Base-by-base conservation (phyloP, 176 grass and related monocot genomes). In the Phragmites australis region DNA sequence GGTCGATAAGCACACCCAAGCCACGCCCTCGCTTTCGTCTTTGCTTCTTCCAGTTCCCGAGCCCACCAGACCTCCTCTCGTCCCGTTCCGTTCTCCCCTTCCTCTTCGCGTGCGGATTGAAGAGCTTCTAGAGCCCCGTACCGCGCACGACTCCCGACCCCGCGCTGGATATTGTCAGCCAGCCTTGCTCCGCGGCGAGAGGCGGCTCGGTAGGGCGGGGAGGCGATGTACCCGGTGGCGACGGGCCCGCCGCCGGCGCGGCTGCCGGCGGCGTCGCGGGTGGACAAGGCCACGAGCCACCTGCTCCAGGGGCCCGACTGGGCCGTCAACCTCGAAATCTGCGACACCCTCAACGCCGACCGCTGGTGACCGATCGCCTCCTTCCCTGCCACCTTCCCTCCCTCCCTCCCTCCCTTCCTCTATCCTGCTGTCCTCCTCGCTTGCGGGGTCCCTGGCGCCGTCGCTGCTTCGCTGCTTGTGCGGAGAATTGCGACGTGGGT, bases 241-340 rank as follows among this genome's bases (percentile, higher is more conserved):
- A 50, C 72, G 72, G 88, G 72, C 6, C 41, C 41, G 56, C 64
- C 72, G 72, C 41, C 77, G 37, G 79, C 72, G 63, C 64, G 77
- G 87, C 39, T 44, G 29, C 56, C 94, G 75, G 89, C 85, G 75
- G 59, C 94, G 65, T 79, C 87, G 23, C 27, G 89, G 82, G 89
- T 97, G 34, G 94, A 97, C 82, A 97, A 97, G 85, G 94, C 94
- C n/a, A 97, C 91, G 50, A 94, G 89, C 86, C 91, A 88, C 72
- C 91, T 94, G 69, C 85, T 97, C 70, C 90, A 82, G 83, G 87
- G 94, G 6, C 85, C 94, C 29, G 94, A 97, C 90, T 97, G 94
- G 94, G 91, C 91, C 82, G 44, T 97, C 85, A 97, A 97, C 78
- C 81, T 97, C 83, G 91, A 92, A 82, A 97, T 97, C 78, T 94